Conservation (phyloP, 306 rosid species). For the Biancaea sappan region DNA sequence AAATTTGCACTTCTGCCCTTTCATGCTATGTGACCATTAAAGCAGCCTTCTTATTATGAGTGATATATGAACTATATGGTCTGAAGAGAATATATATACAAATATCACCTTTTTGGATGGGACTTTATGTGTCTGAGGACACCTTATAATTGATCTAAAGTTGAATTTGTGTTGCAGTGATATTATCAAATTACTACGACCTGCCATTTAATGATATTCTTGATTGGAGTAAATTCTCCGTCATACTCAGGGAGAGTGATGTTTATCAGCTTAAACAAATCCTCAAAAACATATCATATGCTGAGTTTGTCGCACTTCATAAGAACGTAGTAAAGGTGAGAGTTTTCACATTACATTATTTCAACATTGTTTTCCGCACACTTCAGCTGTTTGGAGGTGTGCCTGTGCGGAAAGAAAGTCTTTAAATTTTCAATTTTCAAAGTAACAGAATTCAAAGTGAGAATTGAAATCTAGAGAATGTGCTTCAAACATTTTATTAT, state of each 20-base stretch:
- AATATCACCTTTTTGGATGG: conserved; percentile 11
- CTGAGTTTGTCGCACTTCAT: conserved; percentile 70
- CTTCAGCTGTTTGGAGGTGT: neutral
- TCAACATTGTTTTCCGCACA: neutral
- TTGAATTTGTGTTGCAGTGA: conserved; percentile 65
- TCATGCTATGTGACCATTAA: neutral
- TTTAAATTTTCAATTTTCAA: neutral
- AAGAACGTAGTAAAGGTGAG: conserved; percentile 78
- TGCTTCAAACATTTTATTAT: neutral
- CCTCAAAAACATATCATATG: conserved; percentile 69
- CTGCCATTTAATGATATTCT: conserved; percentile 95
- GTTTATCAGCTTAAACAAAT: conserved; percentile 87
- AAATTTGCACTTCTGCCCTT: neutral
- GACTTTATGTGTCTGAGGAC: conserved; percentile 12
- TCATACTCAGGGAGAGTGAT: conserved; percentile 78
- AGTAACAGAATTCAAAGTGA: neutral
- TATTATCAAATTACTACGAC: conserved; percentile 90
- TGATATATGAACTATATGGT: conserved; percentile 7
- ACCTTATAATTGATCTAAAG: conserved; percentile 31
- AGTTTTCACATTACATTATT: conserved; percentile 12
- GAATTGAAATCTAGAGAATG: conserved; percentile 10
- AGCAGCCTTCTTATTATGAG: neutral
- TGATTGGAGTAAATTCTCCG: conserved; percentile 85
- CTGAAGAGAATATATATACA: neutral
- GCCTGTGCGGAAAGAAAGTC: neutral